Base-by-base conservation (phyloP, 1,284 basidiomycete genomes). In the Fereydounia khargensis region DNA sequence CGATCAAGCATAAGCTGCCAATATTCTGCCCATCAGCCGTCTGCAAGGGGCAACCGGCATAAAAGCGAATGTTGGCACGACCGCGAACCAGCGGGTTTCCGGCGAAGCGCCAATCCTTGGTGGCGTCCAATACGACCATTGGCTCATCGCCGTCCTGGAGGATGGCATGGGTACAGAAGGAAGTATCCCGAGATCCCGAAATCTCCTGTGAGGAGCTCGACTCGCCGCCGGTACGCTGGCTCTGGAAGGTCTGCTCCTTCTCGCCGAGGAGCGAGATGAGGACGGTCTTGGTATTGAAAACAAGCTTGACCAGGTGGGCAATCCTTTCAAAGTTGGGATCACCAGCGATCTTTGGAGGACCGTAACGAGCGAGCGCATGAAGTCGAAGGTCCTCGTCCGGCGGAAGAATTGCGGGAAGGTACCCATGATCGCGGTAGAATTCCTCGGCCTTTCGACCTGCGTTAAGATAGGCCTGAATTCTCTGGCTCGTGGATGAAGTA, bases 301-400 rank as follows among this genome's bases (percentile, higher is more conserved):
- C 91, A 22, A 96, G 80, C 78, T 92, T 94, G 42, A 87, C 88
- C 37, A 96, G 81, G 49, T 81, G 80, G 83, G 89, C 60, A 82
- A 96, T 92, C 17, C 91, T 83, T 76, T 95, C 91, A 73, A 96
- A 95, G 74, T 94, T 94, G 59, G 84, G 79, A 72, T 96, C 90
- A 14, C 85, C 81, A 14, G 84, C 84, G 18, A 68, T 45, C 39
- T 59, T 65, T 25, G 69, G 67, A 16, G 65, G 62, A 18, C 69
- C 69, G 39, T 70, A 72, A 9, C 69, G 57, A 10, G 54, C 38
- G 17, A 72, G 53, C 2, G 69, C 69, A 17, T 64, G 59, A 13
- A 62, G 42, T n/a, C 69, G 55, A 19, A 48, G 39, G 13, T 44
- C 33, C 36, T 72, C 69, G 35, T 68, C 60, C 14, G 69, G 69